Conservation (phyloP, 2,329 filamentous ascomycete species). For the Trichophyton equinum region DNA sequence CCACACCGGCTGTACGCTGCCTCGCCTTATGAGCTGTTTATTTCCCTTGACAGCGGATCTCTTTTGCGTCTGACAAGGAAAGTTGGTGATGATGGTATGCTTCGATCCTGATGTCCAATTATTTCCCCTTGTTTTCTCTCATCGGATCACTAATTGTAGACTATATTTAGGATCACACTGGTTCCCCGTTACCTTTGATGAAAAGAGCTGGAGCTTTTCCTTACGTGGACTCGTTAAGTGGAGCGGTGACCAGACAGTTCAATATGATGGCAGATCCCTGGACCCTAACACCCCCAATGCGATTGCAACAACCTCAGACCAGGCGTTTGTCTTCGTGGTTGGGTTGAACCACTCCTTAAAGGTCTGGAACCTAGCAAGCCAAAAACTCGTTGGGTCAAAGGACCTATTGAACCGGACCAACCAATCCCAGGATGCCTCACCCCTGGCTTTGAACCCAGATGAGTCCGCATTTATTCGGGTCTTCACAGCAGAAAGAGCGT, state of each 20-base stretch:
- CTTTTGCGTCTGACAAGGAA: constrained; percentile 56
- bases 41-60: constrained; percentile 46
- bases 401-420: constrained; percentile 62
- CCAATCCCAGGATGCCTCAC: constrained; percentile 55
- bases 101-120: neutral
- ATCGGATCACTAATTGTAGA: neutral
- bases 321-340: constrained; percentile 55
- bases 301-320: constrained; percentile 35
- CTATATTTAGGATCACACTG: constrained; percentile 28
- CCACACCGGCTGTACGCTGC: constrained; percentile 71
- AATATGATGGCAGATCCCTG: constrained; percentile 30
- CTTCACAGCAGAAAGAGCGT: constrained; percentile 43
- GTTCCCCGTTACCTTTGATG: constrained; percentile 37
- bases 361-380: constrained; percentile 77
- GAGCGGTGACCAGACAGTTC: constrained; percentile 31
- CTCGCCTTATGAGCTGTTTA: constrained; percentile 58
- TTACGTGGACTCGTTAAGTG: constrained; percentile 36
- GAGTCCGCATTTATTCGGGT: constrained; percentile 67
- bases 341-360: constrained; percentile 80
- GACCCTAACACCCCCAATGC: constrained; percentile 34
- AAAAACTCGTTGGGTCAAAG: constrained; percentile 60
- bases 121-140: neutral
- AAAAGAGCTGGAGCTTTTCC: constrained; percentile 38
- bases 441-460: constrained; percentile 65
- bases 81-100: constrained; percentile 38